Conservation (phyloP, 2,329 filamentous ascomycete genomes). For the Corniculantispora saksenae region DNA sequence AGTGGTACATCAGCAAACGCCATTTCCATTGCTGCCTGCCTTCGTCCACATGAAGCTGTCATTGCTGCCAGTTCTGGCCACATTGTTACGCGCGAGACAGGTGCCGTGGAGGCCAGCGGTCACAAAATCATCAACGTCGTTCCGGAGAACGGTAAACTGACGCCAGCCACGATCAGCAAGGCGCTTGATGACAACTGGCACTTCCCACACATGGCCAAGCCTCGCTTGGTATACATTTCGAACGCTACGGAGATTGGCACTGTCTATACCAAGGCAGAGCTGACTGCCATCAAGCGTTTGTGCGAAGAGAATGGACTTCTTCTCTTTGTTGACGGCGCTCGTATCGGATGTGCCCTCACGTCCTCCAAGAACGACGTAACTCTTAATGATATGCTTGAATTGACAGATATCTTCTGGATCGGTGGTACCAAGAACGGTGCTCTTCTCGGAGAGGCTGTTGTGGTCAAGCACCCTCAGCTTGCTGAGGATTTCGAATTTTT, state of each 20-base stretch:
- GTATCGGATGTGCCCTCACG: constrained; percentile 45
- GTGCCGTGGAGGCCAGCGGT: constrained; percentile 51
- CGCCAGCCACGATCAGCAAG: constrained; percentile 41
- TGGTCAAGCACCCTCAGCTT: constrained; percentile 44
- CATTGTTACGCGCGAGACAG: constrained; percentile 51
- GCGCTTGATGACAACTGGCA: constrained; percentile 50
- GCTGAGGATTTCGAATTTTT: constrained; percentile 51
- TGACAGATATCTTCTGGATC: constrained; percentile 57
- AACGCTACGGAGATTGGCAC: constrained; percentile 54
- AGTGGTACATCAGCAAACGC: constrained; percentile 54
- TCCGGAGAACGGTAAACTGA: constrained; percentile 49
- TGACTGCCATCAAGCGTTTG: constrained; percentile 42
- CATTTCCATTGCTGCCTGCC: constrained; percentile 52
- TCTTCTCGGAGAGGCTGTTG: constrained; percentile 50
- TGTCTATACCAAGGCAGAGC: constrained; percentile 45
- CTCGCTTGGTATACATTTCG: constrained; percentile 52
- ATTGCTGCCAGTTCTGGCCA: constrained; percentile 52
- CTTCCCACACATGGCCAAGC: constrained; percentile 53
- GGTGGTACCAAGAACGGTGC: constrained; percentile 55
- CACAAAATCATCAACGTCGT: constrained; percentile 54
- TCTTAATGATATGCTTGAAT: constrained; percentile 44
- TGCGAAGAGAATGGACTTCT: constrained; percentile 45
- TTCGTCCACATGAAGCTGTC: constrained; percentile 52
- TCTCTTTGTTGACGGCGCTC: constrained; percentile 50
- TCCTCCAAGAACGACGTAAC: constrained; percentile 45